Evolutionary conservation across 768 basidiomycete species (phyloP).

Genomic region (Podaxis sp.): DNA sequence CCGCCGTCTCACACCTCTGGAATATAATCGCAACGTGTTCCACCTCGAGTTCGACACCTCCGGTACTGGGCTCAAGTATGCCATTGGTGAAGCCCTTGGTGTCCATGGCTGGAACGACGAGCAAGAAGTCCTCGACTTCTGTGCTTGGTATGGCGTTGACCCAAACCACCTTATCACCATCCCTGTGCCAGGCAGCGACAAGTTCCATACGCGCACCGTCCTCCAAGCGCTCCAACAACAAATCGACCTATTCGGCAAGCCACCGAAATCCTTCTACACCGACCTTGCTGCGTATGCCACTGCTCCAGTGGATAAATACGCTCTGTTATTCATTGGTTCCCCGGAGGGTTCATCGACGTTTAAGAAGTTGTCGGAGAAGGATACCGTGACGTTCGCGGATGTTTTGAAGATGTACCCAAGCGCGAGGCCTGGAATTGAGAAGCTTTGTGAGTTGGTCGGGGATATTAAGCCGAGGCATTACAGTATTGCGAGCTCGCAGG

Average conservation of each 20-base stretch:
- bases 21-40: conserved; percentile 98
- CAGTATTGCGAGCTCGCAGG: conserved; percentile 95
- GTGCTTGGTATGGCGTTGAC: conserved; percentile 87
- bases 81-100: conserved; percentile 95
- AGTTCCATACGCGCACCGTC: conserved; percentile 89
- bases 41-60: conserved; percentile 94
- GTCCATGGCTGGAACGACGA: conserved; percentile 98
- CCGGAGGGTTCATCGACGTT: conserved; percentile 90
- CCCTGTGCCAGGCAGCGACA: conserved; percentile 64
- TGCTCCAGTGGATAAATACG: conserved; percentile 64
- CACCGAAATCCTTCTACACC: conserved; percentile 93
- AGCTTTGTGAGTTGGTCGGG: conserved; percentile 83
- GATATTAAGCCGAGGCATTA: conserved; percentile 98
- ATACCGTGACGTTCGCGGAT: conserved; percentile 92
- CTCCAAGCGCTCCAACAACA: conserved; percentile 96
- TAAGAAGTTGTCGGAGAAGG: conserved; percentile 94
- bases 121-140: conserved; percentile 85
- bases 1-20: conserved; percentile 87
- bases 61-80: conserved; percentile 92
- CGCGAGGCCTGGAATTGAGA: conserved; percentile 81
- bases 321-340: conserved; percentile 89
- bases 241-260: conserved; percentile 93
- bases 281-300: conserved; percentile 80
- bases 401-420: conserved; percentile 73
- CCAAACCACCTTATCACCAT: conserved; percentile 79